Evolutionary conservation across 352 stramenopile genomes (phyloP).

Genomic region (Blastocystis sp.): DNA sequence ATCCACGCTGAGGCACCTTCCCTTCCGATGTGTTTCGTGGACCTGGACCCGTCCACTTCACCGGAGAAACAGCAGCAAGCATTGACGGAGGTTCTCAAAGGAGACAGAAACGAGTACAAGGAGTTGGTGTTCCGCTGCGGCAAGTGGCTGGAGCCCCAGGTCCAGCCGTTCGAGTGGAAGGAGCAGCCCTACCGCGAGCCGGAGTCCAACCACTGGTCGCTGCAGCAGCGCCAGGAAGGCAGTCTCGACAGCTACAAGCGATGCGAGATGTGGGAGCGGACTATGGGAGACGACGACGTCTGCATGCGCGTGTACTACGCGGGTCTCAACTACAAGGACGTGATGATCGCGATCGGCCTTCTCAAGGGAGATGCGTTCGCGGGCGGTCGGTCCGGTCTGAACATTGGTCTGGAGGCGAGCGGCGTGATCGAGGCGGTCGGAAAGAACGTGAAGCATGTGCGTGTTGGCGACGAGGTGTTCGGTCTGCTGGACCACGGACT

Average conservation of each 20-base stretch:
- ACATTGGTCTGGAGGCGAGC: conserved; percentile 37
- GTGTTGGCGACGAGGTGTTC: conserved; percentile 44
- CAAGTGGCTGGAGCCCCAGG: conserved; percentile 27
- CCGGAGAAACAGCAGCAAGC: neutral
- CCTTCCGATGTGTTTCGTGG: neutral
- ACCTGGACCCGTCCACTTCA: neutral
- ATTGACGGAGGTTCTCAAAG: neutral
- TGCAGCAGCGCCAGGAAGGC: conserved; percentile 8
- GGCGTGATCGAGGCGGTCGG: conserved; percentile 38
- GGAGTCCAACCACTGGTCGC: neutral
- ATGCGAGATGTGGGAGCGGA: neutral
- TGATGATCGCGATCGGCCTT: conserved; percentile 45
- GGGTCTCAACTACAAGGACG: conserved; percentile 56
- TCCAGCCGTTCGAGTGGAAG: neutral
- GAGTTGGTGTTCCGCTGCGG: neutral
- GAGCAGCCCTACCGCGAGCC: neutral
- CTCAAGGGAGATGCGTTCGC: conserved; percentile 54
- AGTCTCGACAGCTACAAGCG: conserved; percentile 18
- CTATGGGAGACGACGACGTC: conserved; percentile 38
- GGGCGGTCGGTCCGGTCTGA: conserved; percentile 25
- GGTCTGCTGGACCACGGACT: conserved; percentile 28
- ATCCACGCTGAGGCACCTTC: conserved; percentile 20
- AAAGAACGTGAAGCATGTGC: conserved; percentile 38
- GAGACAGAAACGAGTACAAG: neutral
- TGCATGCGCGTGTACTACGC: conserved; percentile 4